Base-by-base conservation (phyloP, 257 asterid species). In the Echium plantagineum region DNA sequence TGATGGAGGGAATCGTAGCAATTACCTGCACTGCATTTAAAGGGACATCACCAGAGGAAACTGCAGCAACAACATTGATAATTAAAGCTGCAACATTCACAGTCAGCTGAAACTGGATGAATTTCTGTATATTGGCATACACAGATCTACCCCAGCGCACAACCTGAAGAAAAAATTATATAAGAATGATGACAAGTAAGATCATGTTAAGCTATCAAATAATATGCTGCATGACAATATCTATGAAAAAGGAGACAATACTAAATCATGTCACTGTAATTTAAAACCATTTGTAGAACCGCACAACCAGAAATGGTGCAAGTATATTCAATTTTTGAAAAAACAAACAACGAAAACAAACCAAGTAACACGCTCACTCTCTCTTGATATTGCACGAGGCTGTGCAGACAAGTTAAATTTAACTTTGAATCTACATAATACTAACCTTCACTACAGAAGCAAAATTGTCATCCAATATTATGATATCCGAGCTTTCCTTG, bases 101-200 rank as follows among this genome's bases (percentile, higher is more conserved):
- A 21, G 96, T 91, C 31, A 88, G 95, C 67, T 91, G 98, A 76
- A 91, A 91, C 59, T 91, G 98, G 62, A 91, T 91, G 73, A 91
- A 91, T 77, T 91, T 91, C 83, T 91, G 98, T 64, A 91, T 85
- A 66, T 91, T 91, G 47, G 98, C 95, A 47, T 91, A 91, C 13
- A 91, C 98, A 15, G 98, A 85, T 81, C 98, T 78, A 65, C 98
- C 96, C 98, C 98, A 91, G 59, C 95, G 83, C 52, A 91, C 95
- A 64, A 88, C 98, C 98, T 91, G 86, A 69, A 78, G 2, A 2
- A 15, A 13, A 2, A 42, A 42, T 42, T 13, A 42, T 42, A 42
- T 42, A 10, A 1, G 5, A 48, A 49, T 18, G 60, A 30, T 30
- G 32, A 48, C 35, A 59, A 66, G 13, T 21, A 9, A 16, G 63